phyloP scores from a whole-genome alignment of 345 rosid species.

The Euphorbia peplus region DNA sequence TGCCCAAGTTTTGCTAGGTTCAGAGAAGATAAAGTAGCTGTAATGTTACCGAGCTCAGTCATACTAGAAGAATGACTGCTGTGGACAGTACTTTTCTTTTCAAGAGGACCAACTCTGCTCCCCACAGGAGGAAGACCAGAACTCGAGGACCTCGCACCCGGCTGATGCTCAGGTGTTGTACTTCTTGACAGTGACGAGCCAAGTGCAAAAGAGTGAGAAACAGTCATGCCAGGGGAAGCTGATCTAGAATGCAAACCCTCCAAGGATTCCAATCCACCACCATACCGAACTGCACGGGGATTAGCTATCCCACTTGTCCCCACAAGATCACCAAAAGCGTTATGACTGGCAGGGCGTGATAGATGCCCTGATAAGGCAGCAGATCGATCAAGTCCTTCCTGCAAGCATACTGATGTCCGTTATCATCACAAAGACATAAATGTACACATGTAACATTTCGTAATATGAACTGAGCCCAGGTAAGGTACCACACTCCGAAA shows the following conservation, averaged over 20 bases:
- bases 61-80: conserved; percentile 42
- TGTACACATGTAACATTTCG: background rate
- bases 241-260: conserved; percentile 48
- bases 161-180: conserved; percentile 63
- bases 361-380: conserved; percentile 49
- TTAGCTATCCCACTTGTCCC: conserved; percentile 37
- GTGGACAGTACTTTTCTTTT: conserved; percentile 46
- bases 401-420: conserved; percentile 26
- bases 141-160: conserved; percentile 50
- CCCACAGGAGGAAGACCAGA: conserved; percentile 65
- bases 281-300: conserved; percentile 37
- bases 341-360: conserved; percentile 67
- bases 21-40: conserved; percentile 54
- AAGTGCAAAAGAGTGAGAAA: conserved; percentile 41
- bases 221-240: conserved; percentile 32
- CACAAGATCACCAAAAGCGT: conserved; percentile 56
- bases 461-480: background rate
- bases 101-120: conserved; percentile 48
- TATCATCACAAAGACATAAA: background rate
- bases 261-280: conserved; percentile 40
- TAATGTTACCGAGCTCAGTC: conserved; percentile 52
- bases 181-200: conserved; percentile 66
- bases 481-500: background rate
- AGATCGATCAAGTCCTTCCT: conserved; percentile 75
- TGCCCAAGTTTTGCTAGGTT: conserved; percentile 48